Evolutionary conservation across 2,329 filamentous ascomycete species (phyloP).

Genomic region (Penicillium sp.): DNA sequence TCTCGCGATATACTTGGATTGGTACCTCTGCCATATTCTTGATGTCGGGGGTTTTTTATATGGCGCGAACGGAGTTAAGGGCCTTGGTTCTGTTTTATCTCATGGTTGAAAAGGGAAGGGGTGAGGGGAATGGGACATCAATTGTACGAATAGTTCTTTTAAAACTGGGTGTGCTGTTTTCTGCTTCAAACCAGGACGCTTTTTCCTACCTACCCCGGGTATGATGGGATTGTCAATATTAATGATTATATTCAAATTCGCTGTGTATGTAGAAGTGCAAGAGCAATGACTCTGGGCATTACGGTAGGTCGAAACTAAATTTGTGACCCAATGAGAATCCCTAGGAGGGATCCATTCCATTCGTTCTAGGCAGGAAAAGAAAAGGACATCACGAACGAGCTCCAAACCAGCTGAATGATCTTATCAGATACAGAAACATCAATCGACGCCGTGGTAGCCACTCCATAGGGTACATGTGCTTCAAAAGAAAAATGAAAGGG

Average conservation of each 20-base stretch:
- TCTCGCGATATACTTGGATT: neutral
- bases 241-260: neutral
- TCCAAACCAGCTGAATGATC: slow-evolving; percentile 19
- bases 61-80: slow-evolving; percentile 6
- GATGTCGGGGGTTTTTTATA: neutral
- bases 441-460: slow-evolving; percentile 22
- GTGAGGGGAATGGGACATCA: slow-evolving; percentile 6
- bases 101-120: slow-evolving; percentile 3
- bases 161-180: neutral
- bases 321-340: neutral
- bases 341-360: slow-evolving; percentile 11
- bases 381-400: slow-evolving; percentile 8
- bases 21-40: neutral
- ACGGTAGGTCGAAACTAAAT: neutral
- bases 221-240: slow-evolving; percentile 14
- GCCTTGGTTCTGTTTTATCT: slow-evolving; percentile 1
- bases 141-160: slow-evolving; percentile 21
- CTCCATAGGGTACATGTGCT: slow-evolving; percentile 31
- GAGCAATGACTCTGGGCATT: neutral
- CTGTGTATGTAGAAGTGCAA: neutral
- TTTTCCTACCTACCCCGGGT: neutral
- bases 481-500: slow-evolving; percentile 12
- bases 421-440: slow-evolving; percentile 17
- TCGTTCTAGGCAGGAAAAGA: slow-evolving; percentile 13
- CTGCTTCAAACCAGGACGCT: neutral